Evolutionary conservation across 2,329 filamentous ascomycete species (phyloP).

Genomic region (Sarocladium oryzae): DNA sequence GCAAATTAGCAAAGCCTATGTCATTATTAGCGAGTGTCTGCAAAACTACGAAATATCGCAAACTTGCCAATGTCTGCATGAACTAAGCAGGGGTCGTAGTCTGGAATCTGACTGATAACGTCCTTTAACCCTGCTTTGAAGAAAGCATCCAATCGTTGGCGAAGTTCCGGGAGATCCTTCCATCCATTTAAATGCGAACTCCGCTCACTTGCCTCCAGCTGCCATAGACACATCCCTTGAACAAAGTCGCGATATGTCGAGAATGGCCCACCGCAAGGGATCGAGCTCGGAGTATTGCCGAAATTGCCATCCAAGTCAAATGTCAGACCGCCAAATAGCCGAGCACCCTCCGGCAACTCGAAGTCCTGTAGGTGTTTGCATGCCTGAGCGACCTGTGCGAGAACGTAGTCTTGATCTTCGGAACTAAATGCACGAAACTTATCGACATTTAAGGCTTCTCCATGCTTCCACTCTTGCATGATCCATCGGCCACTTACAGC

Average conservation of each 20-base stretch:
- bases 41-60: neutral
- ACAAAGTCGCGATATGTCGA: conserved; percentile 9
- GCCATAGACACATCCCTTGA: conserved; percentile 10
- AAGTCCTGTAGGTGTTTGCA: conserved; percentile 9
- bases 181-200: conserved; percentile 11
- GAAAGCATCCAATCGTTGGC: conserved; percentile 10
- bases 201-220: conserved; percentile 11
- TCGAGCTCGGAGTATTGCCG: neutral
- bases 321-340: conserved; percentile 9
- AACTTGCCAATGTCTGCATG: conserved; percentile 10
- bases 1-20: conserved; percentile 7
- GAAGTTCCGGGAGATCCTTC: conserved; percentile 7
- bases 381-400: conserved; percentile 9
- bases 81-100: conserved; percentile 1
- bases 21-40: neutral
- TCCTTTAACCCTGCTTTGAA: neutral
- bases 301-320: conserved; percentile 9
- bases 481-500: conserved; percentile 2
- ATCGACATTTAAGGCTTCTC: conserved; percentile 4
- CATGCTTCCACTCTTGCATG: conserved; percentile 12
- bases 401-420: conserved; percentile 7
- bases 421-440: neutral
- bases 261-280: conserved; percentile 12
- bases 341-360: conserved; percentile 1
- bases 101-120: neutral